phyloP scores from a whole-genome alignment of 257 asterid species.

The Capsicum chinense region DNA sequence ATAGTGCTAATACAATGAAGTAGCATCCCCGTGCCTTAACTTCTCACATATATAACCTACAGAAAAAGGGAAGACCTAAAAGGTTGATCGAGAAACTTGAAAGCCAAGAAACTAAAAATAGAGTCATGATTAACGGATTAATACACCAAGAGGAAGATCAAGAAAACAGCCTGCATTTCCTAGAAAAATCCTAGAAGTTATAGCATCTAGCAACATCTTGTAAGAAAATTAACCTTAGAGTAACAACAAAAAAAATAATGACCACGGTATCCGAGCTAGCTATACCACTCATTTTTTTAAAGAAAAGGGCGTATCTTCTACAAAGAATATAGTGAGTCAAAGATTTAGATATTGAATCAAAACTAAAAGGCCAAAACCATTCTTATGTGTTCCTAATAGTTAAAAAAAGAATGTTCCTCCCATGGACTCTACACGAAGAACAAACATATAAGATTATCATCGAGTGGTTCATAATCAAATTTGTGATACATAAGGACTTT shows the following conservation, averaged over 20 bases:
- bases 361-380: background rate
- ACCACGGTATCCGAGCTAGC: background rate
- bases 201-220: conserved; percentile 14
- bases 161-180: background rate
- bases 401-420: background rate
- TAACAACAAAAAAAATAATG: background rate
- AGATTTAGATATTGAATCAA: background rate
- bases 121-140: background rate
- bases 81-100: background rate
- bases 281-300: background rate
- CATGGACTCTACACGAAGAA: conserved; percentile 1
- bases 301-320: background rate
- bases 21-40: background rate
- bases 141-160: conserved; percentile 21
- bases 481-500: background rate
- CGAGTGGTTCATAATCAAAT: conserved; percentile 18
- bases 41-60: conserved; percentile 16
- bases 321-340: background rate
- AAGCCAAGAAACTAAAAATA: conserved; percentile 13
- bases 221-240: background rate
- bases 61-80: background rate
- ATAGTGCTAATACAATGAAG: background rate
- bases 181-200: background rate
- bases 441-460: conserved; percentile 22
- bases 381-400: conserved; percentile 13